These are phyloP conservation scores for Suillus hirtellus DNA, from an alignment of 768 basidiomycete species.

Conservation along the genomic window DNA sequence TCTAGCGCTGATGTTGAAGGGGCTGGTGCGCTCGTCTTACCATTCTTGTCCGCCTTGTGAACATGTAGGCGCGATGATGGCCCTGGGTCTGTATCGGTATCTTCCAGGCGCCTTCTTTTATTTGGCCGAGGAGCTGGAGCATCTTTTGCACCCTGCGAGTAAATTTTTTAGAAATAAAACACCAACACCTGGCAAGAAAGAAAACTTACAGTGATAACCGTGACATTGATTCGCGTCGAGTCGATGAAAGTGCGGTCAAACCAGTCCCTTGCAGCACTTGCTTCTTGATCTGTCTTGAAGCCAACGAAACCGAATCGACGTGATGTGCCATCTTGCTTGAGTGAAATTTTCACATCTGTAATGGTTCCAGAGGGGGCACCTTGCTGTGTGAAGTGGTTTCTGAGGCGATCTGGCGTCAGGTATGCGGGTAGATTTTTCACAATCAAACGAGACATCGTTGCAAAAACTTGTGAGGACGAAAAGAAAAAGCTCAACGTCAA, in stretches of 20 bases:
- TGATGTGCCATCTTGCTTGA: conserved; percentile 74
- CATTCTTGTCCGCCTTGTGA: conserved; percentile 27
- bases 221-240: conserved; percentile 73
- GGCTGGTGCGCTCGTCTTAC: not conserved
- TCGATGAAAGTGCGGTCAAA: conserved; percentile 85
- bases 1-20: conserved; percentile 43
- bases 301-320: conserved; percentile 93
- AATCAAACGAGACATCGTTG: conserved; percentile 76
- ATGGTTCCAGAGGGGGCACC: conserved; percentile 65
- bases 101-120: conserved; percentile 57
- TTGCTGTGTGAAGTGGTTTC: conserved; percentile 65
- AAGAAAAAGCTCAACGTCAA: not conserved
- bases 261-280: conserved; percentile 73
- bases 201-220: conserved; percentile 68
- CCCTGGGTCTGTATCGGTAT: conserved; percentile 5
- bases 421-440: conserved; percentile 79
- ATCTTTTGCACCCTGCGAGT: conserved; percentile 61
- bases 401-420: conserved; percentile 62
- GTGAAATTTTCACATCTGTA: conserved; percentile 85
- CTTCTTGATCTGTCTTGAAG: conserved; percentile 79
- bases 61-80: not conserved
- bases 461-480: not conserved
- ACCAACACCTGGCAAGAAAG: conserved; percentile 8
- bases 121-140: conserved; percentile 68
- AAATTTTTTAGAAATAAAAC: conserved; percentile 6